These are phyloP conservation scores for Talaromyces marneffei DNA, from an alignment of 2,329 filamentous ascomycete species.

Conservation along the genomic window DNA sequence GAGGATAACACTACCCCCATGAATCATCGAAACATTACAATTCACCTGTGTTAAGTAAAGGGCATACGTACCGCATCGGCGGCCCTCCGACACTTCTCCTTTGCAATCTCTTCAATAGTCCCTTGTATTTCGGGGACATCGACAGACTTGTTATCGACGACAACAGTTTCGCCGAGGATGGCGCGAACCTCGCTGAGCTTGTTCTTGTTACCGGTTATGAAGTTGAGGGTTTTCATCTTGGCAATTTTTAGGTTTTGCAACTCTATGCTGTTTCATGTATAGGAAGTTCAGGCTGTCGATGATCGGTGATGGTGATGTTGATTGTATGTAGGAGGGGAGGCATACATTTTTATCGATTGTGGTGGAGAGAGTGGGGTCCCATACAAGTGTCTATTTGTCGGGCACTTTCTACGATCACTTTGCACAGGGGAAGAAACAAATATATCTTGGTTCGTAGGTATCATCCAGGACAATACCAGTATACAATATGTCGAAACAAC, in stretches of 20 bases:
- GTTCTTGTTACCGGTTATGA: constrained; percentile 94
- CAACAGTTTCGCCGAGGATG: constrained; percentile 69
- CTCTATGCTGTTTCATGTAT: not conserved
- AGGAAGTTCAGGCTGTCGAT: not conserved
- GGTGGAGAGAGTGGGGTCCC: constrained; percentile 2
- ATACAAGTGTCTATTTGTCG: not conserved
- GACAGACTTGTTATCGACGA: constrained; percentile 66
- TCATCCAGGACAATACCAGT: not conserved
- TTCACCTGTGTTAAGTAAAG: not conserved
- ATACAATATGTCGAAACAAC: not conserved
- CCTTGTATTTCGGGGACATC: constrained; percentile 90
- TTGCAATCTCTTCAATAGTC: constrained; percentile 82
- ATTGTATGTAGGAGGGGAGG: not conserved
- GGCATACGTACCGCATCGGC: constrained; percentile 59
- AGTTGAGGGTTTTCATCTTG: constrained; percentile 61
- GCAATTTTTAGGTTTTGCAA: not conserved
- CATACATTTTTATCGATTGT: not conserved
- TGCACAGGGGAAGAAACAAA: not conserved
- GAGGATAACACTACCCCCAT: not conserved
- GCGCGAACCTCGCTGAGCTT: constrained; percentile 86
- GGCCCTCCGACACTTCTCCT: constrained; percentile 77
- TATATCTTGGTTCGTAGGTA: not conserved
- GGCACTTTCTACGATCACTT: not conserved
- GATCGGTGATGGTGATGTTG: not conserved
- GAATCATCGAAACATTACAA: not conserved